Base-by-base conservation (phyloP, 176 grass and related monocot genomes). In the Cymbopogon citratus region DNA sequence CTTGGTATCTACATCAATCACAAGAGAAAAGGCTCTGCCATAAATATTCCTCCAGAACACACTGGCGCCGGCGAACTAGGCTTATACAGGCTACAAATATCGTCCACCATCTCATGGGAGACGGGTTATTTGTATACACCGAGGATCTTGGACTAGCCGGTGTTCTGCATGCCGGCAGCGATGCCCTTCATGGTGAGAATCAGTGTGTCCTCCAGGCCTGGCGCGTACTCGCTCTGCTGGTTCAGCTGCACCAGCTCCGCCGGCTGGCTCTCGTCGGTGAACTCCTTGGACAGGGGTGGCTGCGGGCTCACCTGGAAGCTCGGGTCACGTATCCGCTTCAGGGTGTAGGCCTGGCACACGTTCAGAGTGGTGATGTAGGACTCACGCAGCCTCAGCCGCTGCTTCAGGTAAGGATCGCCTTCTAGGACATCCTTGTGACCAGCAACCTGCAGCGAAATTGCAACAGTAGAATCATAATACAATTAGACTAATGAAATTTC, bases 111-210 rank as follows among this genome's bases (percentile, higher is more conserved):
- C 44, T 76, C 41, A 45, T 34, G 6, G 43, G 67, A 71, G 77
- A 52, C 45, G 13, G 38, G 78, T 85, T 82, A 77, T 86, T 86
- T 43, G 12, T 68, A 80, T 68, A 80, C 26, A 75, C 60, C 33
- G 13, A 51, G n/a, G 1, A 34, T 33, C 41, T 44, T 67, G 23
- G 31, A 1, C 81, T 95, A 95, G 46, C 93, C 93, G 19, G 93
- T 95, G 81, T 95, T 95, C 80, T 95, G 93, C 93, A 95, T 95
- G 64, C 93, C 93, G 14, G 93, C 93, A 71, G 93, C 93, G 69
- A 95, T 95, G 33, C 90, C 93, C 90, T 95, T 95, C 93, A 95
- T 95, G 63, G 93, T 95, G 48, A 95, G 88, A 85, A 95, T 95
- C 59, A 95, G 88, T 19, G 93, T 95, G 73, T 95, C 93, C 81